Evolutionary conservation across 306 rosid species (phyloP).

Genomic region (Vigna angularis): DNA sequence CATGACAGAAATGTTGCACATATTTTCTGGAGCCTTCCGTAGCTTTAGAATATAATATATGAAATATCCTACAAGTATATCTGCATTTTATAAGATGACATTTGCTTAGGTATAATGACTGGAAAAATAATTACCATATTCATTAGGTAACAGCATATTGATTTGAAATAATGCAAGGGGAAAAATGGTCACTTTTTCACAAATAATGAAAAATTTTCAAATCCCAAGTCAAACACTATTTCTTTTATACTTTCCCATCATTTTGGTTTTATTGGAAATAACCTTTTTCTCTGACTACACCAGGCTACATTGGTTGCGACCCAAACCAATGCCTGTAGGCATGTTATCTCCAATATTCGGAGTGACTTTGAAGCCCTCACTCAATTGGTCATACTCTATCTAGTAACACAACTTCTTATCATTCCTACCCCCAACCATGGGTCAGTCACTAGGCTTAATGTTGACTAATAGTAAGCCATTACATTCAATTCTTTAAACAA

Average conservation of each 20-base stretch:
- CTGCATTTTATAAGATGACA: conserved; percentile 52
- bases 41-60: conserved; percentile 74
- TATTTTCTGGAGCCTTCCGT: conserved; percentile 80
- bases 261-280: not conserved
- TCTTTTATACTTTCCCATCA: not conserved
- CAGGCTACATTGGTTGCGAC: conserved; percentile 19
- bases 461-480: no score
- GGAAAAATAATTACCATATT: conserved; percentile 13
- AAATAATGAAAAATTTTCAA: conserved; percentile 11
- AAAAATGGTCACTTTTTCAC: not conserved
- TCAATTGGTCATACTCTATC: no score
- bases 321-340: conserved; percentile 1
- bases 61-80: conserved; percentile 86
- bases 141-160: not conserved
- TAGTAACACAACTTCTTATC: no score
- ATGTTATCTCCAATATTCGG: not conserved
- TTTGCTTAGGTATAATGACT: conserved; percentile 19
- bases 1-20: conserved; percentile 65
- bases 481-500: no score
- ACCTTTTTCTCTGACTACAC: conserved; percentile 5
- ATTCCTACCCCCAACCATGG: no score
- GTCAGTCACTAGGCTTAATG: no score
- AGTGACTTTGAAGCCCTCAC: not conserved
- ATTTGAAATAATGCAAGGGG: not conserved
- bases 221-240: not conserved